Conservation (phyloP, 2,329 filamentous ascomycete genomes). For the Colletotrichum sojae region DNA sequence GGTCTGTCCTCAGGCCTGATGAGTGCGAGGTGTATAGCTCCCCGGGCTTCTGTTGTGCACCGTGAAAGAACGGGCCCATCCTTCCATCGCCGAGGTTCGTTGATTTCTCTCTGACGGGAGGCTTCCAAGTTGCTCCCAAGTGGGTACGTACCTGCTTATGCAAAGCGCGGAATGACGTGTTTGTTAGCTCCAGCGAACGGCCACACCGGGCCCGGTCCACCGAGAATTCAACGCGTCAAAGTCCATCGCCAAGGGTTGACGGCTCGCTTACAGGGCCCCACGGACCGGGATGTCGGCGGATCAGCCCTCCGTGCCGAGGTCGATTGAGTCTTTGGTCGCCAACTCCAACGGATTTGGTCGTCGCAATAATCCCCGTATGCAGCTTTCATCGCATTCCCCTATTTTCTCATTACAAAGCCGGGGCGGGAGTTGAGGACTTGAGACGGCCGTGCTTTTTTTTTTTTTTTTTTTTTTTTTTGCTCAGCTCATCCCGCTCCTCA, state of each 20-base stretch:
- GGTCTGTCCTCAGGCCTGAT: no score
- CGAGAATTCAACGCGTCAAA: conserved; percentile 24
- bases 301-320: conserved; percentile 35
- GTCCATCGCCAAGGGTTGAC: conserved; percentile 15
- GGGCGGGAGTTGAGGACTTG: neutral
- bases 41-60: neutral
- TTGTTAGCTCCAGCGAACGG: conserved; percentile 6
- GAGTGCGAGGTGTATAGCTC: conserved; percentile 4
- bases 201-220: conserved; percentile 17
- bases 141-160: conserved; percentile 20
- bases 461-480: conserved; percentile 3
- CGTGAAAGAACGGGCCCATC: neutral
- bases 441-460: conserved; percentile 14
- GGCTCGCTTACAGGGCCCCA: conserved; percentile 18
- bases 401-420: conserved; percentile 31
- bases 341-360: conserved; percentile 37
- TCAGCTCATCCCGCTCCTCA: neutral
- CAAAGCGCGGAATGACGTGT: conserved; percentile 32
- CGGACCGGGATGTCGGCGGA: conserved; percentile 28
- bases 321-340: conserved; percentile 13
- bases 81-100: neutral
- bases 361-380: neutral
- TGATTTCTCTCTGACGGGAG: neutral
- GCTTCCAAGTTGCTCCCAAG: neutral
- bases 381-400: neutral